phyloP scores from a whole-genome alignment of 2,329 filamentous ascomycete genomes.

The Trichoderma aggressivum region DNA sequence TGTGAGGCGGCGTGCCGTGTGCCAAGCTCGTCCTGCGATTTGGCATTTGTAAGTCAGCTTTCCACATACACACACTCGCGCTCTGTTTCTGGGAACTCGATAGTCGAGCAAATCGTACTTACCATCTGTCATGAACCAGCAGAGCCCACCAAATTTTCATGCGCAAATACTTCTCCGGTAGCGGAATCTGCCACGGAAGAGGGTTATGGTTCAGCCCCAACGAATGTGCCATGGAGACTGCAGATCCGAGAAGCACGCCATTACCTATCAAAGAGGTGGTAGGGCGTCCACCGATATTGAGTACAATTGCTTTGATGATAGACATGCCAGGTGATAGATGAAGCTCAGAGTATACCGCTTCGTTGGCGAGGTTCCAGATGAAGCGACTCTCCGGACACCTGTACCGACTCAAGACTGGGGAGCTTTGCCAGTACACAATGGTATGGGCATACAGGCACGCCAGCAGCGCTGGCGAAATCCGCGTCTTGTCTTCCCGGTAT shows the following conservation, averaged over 20 bases:
- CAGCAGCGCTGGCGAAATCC: slow-evolving; percentile 54
- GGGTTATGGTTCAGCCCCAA: slow-evolving; percentile 54
- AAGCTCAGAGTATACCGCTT: slow-evolving; percentile 58
- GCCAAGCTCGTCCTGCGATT: slow-evolving; percentile 46
- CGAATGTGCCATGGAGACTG: slow-evolving; percentile 51
- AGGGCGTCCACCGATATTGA: slow-evolving; percentile 59
- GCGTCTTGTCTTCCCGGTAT: slow-evolving; percentile 42
- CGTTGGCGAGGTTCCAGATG: slow-evolving; percentile 60
- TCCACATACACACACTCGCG: neutral
- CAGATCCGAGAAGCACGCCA: slow-evolving; percentile 47
- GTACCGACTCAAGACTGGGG: slow-evolving; percentile 41
- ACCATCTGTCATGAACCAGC: slow-evolving; percentile 55
- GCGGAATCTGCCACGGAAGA: slow-evolving; percentile 49
- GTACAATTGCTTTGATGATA: slow-evolving; percentile 53
- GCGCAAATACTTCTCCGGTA: slow-evolving; percentile 47
- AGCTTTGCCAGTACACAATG: slow-evolving; percentile 55
- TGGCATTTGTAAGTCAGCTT: neutral
- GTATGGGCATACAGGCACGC: slow-evolving; percentile 57
- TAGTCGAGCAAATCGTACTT: neutral
- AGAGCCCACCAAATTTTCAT: slow-evolving; percentile 57
- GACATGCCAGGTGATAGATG: slow-evolving; percentile 56
- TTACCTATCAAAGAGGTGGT: slow-evolving; percentile 59
- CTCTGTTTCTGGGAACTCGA: neutral
- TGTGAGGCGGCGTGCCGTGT: slow-evolving; percentile 51
- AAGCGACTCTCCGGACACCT: slow-evolving; percentile 56